Conservation (phyloP, 352 stramenopile genomes). For the Phytopythium delawarense region DNA sequence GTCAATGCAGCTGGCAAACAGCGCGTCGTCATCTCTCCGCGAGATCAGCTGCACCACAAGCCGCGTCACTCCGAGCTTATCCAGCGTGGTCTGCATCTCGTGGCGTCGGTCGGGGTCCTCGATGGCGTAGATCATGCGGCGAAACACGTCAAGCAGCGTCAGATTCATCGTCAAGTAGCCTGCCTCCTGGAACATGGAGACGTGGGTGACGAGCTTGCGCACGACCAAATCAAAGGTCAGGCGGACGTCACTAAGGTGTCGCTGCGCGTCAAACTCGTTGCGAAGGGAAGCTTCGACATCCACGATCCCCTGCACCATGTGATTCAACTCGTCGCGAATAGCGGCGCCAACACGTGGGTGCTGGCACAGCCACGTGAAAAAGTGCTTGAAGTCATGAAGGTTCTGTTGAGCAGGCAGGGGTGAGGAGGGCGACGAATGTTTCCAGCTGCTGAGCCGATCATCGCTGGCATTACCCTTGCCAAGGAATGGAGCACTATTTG, state of each 20-base stretch:
- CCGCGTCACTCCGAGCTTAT: slow-evolving; percentile 51
- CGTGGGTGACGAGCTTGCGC: slow-evolving; percentile 51
- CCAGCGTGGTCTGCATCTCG: slow-evolving; percentile 65
- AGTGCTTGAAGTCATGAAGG: slow-evolving; percentile 43
- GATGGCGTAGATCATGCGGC: slow-evolving; percentile 64
- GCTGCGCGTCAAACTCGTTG: slow-evolving; percentile 40
- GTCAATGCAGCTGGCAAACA: slow-evolving; percentile 56
- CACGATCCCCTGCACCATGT: slow-evolving; percentile 69
- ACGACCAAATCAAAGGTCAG: slow-evolving; percentile 71
- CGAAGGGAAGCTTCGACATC: slow-evolving; percentile 39
- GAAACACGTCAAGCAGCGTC: slow-evolving; percentile 68
- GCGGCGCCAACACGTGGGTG: slow-evolving; percentile 36
- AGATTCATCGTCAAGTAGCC: slow-evolving; percentile 66
- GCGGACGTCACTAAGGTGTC: slow-evolving; percentile 33
- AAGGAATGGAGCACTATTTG: neutral
- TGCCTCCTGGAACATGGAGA: slow-evolving; percentile 46
- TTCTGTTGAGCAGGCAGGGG: slow-evolving; percentile 16
- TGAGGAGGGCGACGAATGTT: neutral
- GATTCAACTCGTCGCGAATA: slow-evolving; percentile 66
- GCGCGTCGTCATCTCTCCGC: slow-evolving; percentile 39
- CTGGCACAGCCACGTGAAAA: slow-evolving; percentile 34
- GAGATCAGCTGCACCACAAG: slow-evolving; percentile 66
- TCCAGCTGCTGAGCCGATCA: slow-evolving; percentile 4
- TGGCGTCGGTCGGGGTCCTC: slow-evolving; percentile 44
- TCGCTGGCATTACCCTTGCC: neutral